Evolutionary conservation across 495 filamentous ascomycete species (phyloP).

Genomic region (Penicillium robsamsonii): DNA sequence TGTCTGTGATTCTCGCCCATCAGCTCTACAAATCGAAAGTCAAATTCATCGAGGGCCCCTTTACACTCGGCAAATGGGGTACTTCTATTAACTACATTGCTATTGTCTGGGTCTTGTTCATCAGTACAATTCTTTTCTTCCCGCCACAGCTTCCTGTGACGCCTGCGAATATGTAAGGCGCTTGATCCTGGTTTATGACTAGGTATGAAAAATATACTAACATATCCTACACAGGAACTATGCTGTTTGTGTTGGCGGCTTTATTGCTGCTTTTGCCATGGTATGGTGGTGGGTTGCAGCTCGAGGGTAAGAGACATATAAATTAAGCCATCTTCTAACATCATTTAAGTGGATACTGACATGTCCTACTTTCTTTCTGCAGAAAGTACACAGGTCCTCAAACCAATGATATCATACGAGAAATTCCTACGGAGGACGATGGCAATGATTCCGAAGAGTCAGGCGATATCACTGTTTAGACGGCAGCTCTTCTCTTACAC

Average conservation of each 20-base stretch:
- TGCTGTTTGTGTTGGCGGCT: conserved; percentile 61
- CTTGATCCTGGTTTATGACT: background rate
- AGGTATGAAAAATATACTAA: background rate
- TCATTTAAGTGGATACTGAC: conserved; percentile 2
- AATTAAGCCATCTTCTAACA: background rate
- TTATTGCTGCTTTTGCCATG: conserved; percentile 60
- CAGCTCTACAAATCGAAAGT: conserved; percentile 57
- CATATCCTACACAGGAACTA: conserved; percentile 54
- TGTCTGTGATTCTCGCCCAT: conserved; percentile 65
- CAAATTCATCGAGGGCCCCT: conserved; percentile 62
- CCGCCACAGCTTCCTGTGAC: conserved; percentile 62
- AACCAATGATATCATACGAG: conserved; percentile 48
- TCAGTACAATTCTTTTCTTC: conserved; percentile 67
- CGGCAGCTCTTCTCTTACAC: background rate
- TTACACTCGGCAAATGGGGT: conserved; percentile 60
- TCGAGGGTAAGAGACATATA: conserved; percentile 44
- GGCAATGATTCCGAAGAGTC: conserved; percentile 22
- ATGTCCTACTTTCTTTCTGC: background rate
- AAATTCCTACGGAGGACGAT: conserved; percentile 38
- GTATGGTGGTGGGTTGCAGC: conserved; percentile 66
- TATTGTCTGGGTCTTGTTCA: conserved; percentile 64
- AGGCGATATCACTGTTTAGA: conserved; percentile 19
- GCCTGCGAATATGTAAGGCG: conserved; percentile 56
- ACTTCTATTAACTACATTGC: conserved; percentile 58
- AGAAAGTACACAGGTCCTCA: conserved; percentile 57